These are phyloP conservation scores for Fusarium acutatum DNA, from an alignment of 2,329 filamentous ascomycete species.

Conservation along the genomic window DNA sequence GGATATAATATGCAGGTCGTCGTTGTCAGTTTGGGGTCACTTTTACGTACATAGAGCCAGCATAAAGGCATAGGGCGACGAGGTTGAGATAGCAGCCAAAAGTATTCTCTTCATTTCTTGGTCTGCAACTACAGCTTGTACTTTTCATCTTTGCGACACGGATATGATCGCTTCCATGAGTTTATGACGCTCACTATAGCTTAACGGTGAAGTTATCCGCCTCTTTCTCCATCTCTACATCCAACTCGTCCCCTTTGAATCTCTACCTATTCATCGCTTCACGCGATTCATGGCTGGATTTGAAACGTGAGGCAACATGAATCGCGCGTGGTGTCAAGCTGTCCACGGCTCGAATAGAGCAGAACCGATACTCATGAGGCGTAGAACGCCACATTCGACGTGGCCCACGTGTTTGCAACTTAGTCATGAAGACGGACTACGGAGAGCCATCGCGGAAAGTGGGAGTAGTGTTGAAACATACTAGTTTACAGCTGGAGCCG, in stretches of 20 bases:
- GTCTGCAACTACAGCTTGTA: constrained; percentile 16
- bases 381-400: neutral
- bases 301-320: neutral
- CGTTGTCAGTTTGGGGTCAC: constrained; percentile 27
- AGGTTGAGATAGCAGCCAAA: constrained; percentile 20
- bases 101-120: constrained; percentile 29
- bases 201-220: neutral
- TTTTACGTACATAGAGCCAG: constrained; percentile 38
- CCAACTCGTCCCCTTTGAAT: neutral
- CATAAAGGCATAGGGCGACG: constrained; percentile 7
- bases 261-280: neutral
- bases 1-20: constrained; percentile 37
- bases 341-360: neutral
- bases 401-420: neutral
- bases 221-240: neutral
- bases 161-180: neutral
- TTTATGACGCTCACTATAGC: neutral
- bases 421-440: neutral
- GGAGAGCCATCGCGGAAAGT: neutral
- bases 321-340: neutral
- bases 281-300: neutral
- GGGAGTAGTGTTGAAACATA: neutral
- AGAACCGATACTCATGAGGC: neutral
- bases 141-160: constrained; percentile 15
- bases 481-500: neutral